Evolutionary conservation across 2,329 filamentous ascomycete species (phyloP).

Genomic region (Paraphoma sp.): DNA sequence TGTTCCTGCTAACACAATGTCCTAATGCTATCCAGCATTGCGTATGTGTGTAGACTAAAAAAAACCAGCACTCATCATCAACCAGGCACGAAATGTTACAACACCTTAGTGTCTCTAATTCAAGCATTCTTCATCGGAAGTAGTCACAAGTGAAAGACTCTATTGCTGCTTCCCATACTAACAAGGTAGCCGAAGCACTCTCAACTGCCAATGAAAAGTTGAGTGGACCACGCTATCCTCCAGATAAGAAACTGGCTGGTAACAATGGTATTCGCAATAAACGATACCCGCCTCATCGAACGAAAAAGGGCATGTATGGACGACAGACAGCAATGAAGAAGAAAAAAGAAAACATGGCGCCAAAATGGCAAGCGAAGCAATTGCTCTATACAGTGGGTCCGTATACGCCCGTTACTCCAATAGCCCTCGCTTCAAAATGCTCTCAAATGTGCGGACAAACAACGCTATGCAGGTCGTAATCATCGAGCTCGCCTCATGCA

Average conservation of each 20-base stretch:
- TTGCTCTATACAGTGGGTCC: not conserved
- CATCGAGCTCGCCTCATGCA: constrained; percentile 29
- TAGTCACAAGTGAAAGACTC: not conserved
- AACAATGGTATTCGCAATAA: not conserved
- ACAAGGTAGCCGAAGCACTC: too few relatives aligned
- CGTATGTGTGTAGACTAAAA: too few relatives aligned
- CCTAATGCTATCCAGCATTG: too few relatives aligned
- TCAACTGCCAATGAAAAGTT: too few relatives aligned
- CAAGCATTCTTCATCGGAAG: too few relatives aligned
- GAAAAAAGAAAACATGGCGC: constrained; percentile 24
- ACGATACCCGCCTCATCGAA: not conserved
- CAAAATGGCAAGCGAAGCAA: constrained; percentile 1
- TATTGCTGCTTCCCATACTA: not conserved
- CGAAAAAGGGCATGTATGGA: not conserved
- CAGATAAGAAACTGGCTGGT: not conserved
- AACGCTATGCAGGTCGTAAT: constrained; percentile 49
- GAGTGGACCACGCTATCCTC: not conserved
- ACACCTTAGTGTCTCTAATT: not conserved
- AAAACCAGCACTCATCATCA: too few relatives aligned
- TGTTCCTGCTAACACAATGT: too few relatives aligned
- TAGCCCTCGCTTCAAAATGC: constrained; percentile 28
- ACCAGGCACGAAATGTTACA: not conserved
- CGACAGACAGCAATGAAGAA: not conserved
- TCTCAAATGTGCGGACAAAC: constrained; percentile 27
- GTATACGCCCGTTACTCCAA: constrained; percentile 15